These are phyloP conservation scores for Cladophialophora exuberans DNA, from an alignment of 2,329 filamentous ascomycete genomes.

Conservation along the genomic window DNA sequence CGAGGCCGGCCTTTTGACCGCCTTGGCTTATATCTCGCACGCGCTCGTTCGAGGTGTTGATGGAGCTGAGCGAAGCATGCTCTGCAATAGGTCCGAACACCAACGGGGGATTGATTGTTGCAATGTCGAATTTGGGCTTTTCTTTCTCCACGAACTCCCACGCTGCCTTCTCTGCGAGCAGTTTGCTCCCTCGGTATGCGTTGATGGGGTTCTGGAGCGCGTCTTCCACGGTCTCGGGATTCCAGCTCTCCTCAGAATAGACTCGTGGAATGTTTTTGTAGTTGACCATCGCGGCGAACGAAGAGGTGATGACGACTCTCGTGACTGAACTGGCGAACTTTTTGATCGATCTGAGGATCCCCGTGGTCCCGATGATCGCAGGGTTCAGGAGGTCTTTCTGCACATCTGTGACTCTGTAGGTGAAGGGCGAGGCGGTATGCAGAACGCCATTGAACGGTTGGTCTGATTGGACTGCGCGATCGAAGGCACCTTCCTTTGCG, in stretches of 20 bases:
- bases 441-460: conserved; percentile 73
- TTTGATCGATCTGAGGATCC: conserved; percentile 64
- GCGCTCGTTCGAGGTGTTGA: conserved; percentile 43
- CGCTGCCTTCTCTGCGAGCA: conserved; percentile 32
- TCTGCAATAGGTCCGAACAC: conserved; percentile 44
- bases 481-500: conserved; percentile 69
- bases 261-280: conserved; percentile 38
- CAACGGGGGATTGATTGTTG: conserved; percentile 51
- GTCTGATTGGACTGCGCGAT: conserved; percentile 61
- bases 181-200: conserved; percentile 57
- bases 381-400: conserved; percentile 63
- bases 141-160: conserved; percentile 34
- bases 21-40: conserved; percentile 37
- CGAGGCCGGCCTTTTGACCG: conserved; percentile 33
- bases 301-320: conserved; percentile 71
- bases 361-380: conserved; percentile 65
- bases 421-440: conserved; percentile 74
- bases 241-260: conserved; percentile 45
- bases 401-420: conserved; percentile 70
- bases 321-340: conserved; percentile 66
- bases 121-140: conserved; percentile 40
- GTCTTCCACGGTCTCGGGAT: conserved; percentile 47
- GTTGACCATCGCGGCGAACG: conserved; percentile 66
- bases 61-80: conserved; percentile 29
- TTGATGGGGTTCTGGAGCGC: conserved; percentile 36